Base-by-base conservation (phyloP, 2,329 filamentous ascomycete species). In the Penicillium sp. region DNA sequence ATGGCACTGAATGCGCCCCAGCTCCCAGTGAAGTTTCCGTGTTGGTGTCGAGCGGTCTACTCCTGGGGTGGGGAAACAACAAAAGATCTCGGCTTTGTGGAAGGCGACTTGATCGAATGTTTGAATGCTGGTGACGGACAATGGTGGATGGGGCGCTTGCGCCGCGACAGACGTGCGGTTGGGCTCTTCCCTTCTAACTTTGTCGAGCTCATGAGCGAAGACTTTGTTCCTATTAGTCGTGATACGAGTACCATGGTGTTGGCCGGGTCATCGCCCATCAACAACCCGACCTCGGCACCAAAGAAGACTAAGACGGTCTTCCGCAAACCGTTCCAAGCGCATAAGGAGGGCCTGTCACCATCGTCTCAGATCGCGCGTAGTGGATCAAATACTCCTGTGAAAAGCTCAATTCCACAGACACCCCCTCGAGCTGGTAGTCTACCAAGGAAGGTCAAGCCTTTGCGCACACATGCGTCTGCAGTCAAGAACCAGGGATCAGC, bases 181-280 rank as follows among this genome's bases (percentile, higher is more conserved):
- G 95, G 95, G 57, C 83, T 95, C 22, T 99, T 99, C 73, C 95
- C 95, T 0, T 97, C 93, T 71, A 99, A 99, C 79, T 99, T 99
- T 73, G 95, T 99, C 73, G 87, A 96, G 75, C 85, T 99, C 6
- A 84, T 99, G 35, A 90, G 91, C 58, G 87, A 95, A 61, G 86
- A 88, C 75, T 98, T 96, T 75, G 88, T 91, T 59, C 95, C 95
- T 16, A 76, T 80, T 62, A 82, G 75, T 65, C 76, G 81, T 25
- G 77, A 78, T 33, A 76, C 80, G 64, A 79, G 81, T 65, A 77
- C 85, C 67, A 78, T 92, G 78, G 80, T 80, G 67, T 63, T 73
- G 52, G 88, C 80, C 60, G 83, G 81, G 67, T 80, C 78, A 42
- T 76, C 79, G 58, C 78, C 79, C 56, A 75, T 74, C 52, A 73